A percentile compares a stretch with the other conserved stretches of the same genome.
phyloP scores from a whole-genome alignment of 768 basidiomycete genomes.

The Suillus placidus region DNA sequence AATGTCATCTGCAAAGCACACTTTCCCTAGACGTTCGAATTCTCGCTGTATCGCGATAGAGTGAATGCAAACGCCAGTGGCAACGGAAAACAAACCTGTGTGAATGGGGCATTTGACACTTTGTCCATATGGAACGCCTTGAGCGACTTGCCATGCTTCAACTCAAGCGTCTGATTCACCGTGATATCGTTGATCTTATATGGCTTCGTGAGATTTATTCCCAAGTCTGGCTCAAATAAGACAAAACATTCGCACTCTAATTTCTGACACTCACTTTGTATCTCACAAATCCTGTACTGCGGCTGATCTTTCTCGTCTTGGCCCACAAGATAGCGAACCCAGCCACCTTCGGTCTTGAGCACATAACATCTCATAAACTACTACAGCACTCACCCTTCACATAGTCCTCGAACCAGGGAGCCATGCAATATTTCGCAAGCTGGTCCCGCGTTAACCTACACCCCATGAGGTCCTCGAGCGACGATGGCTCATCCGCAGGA shows the following conservation, averaged over 20 bases:
- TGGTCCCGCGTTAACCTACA: constrained; percentile 69
- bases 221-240: constrained; percentile 46
- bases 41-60: constrained; percentile 56
- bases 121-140: constrained; percentile 77
- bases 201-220: constrained; percentile 55
- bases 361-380: not conserved
- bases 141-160: constrained; percentile 74
- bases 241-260: constrained; percentile 12
- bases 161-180: constrained; percentile 68
- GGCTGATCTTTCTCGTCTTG: constrained; percentile 49
- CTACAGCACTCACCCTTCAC: constrained; percentile 59
- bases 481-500: constrained; percentile 50
- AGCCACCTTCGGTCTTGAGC: constrained; percentile 58
- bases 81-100: constrained; percentile 48
- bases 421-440: constrained; percentile 70
- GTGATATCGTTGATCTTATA: constrained; percentile 71
- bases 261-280: constrained; percentile 60
- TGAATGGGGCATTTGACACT: constrained; percentile 75
- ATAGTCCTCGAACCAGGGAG: constrained; percentile 87
- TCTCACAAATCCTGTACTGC: constrained; percentile 83
- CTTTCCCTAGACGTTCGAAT: constrained; percentile 58
- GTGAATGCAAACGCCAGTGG: constrained; percentile 8
- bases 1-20: constrained; percentile 52
- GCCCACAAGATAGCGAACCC: constrained; percentile 85
- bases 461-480: constrained; percentile 57